phyloP scores from a whole-genome alignment of 1,284 basidiomycete genomes.

The Sporisorium exsertum region DNA sequence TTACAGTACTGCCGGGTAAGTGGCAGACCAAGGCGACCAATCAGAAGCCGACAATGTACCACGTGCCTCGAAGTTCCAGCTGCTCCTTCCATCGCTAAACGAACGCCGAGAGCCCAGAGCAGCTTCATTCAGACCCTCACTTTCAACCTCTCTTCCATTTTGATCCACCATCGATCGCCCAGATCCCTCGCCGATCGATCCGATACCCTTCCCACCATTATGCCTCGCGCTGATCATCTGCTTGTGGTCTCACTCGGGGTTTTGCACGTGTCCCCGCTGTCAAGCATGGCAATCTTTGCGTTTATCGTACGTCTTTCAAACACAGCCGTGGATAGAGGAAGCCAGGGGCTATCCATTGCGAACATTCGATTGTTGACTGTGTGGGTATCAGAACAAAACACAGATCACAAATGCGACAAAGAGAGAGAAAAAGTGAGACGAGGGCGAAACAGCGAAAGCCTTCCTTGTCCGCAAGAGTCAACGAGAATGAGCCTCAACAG shows the following conservation, averaged over 20 bases:
- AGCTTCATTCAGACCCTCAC: not conserved
- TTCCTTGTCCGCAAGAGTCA: too few species aligned
- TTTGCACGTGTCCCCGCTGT: not conserved
- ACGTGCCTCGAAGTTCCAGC: not conserved
- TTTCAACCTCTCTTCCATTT: not conserved
- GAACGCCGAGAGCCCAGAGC: not conserved
- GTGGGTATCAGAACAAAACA: conserved; percentile 5
- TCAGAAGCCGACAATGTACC: not conserved
- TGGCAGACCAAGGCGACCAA: not conserved
- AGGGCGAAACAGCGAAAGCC: too few species aligned
- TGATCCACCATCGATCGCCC: not conserved
- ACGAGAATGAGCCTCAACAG: too few species aligned
- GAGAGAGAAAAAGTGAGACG: not conserved
- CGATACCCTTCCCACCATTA: not conserved
- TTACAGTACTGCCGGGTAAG: not conserved
- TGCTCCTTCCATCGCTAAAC: not conserved
- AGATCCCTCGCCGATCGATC: not conserved
- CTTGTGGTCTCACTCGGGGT: not conserved
- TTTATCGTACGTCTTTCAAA: too few species aligned
- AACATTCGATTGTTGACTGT: not conserved
- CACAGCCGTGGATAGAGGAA: not conserved
- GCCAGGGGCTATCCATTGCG: not conserved
- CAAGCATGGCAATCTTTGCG: too few species aligned
- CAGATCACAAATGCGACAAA: not conserved
- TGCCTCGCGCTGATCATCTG: not conserved